Base-by-base conservation (phyloP, 768 basidiomycete genomes). In the Rhizopogon rudus region DNA sequence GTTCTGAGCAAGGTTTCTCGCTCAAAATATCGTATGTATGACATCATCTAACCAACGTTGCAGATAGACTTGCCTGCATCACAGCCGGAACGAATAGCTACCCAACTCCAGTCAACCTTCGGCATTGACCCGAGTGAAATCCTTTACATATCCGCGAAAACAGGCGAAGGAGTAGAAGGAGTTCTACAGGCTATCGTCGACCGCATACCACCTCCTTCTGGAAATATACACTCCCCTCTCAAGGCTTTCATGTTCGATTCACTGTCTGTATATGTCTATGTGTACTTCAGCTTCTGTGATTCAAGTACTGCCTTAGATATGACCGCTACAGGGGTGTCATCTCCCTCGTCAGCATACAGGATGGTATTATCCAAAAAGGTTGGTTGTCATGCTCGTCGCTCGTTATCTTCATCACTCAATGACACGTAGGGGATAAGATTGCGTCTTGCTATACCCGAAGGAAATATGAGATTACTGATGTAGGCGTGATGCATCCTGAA, bases 301-400 rank as follows among this genome's bases (percentile, higher is more conserved):
- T 17, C 48, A 64, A 42, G 57, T 63, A 43, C 53, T 40, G 51
- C 51, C 14, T 45, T 57, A 96, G 93, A 55, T 98, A 95, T 69
- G 97, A 99, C 68, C 83, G 88, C 58, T 99, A 93, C 71, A 83
- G 95, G 54, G 97, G 97, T 9, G 97, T 98, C 20, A 94, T 99
- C 46, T 96, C 93, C 2, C 74, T 98, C 31, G 81, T 98, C 37
- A 90, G 82, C 60, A 71, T 99, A 17, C 85, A 89, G 63, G 80
- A 82, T 53, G 97, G 97, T 2, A 71, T 85, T 16, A 73, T 98
- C 44, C 81, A 81, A 44, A 96, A 91, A 79, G 93, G 93, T 88
- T 62, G 29, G 62, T 57, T 22, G 17, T 44, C 40, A 39, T 31
- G 20, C 41, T 25, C 22, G 57, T 25, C 25, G 25, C 37, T 40